These are phyloP conservation scores for Alnus rubra DNA, from an alignment of 306 rosid genomes.

Conservation along the genomic window DNA sequence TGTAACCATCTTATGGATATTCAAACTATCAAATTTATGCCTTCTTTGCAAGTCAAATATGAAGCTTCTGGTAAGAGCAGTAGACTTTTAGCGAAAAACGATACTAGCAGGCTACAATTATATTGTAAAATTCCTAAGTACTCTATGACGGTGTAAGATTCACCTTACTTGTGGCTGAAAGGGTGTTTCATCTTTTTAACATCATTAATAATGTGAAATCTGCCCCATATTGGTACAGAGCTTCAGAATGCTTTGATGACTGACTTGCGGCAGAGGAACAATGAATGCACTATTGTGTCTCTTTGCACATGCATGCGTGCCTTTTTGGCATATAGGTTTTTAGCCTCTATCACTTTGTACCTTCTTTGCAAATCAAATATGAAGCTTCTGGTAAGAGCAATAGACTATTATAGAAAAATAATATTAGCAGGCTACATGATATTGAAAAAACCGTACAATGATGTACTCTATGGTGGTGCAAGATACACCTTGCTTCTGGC, in stretches of 20 bases:
- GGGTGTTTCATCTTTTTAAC: background rate
- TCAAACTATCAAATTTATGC: background rate
- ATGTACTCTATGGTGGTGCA: too few relatives aligned
- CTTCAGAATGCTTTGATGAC: background rate
- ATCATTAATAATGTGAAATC: background rate
- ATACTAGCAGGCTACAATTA: background rate
- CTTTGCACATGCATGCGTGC: background rate
- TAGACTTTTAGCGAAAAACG: background rate
- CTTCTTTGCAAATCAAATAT: too few relatives aligned
- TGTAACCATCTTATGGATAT: background rate
- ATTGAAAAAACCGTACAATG: too few relatives aligned
- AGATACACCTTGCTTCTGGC: too few relatives aligned
- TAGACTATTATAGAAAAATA: too few relatives aligned
- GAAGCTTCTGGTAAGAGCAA: too few relatives aligned
- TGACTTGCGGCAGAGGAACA: background rate
- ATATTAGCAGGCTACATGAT: too few relatives aligned
- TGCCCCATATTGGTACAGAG: background rate
- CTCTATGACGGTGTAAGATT: conserved; percentile 1
- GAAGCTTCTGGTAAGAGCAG: background rate
- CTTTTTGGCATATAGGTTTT: background rate
- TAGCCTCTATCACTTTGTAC: background rate
- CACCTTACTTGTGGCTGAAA: background rate
- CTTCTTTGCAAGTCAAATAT: background rate
- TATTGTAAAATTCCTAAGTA: background rate
- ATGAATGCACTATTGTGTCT: background rate